Evolutionary conservation across 2,329 filamentous ascomycete genomes (phyloP).

Genomic region (Mycocentrospora acerina): DNA sequence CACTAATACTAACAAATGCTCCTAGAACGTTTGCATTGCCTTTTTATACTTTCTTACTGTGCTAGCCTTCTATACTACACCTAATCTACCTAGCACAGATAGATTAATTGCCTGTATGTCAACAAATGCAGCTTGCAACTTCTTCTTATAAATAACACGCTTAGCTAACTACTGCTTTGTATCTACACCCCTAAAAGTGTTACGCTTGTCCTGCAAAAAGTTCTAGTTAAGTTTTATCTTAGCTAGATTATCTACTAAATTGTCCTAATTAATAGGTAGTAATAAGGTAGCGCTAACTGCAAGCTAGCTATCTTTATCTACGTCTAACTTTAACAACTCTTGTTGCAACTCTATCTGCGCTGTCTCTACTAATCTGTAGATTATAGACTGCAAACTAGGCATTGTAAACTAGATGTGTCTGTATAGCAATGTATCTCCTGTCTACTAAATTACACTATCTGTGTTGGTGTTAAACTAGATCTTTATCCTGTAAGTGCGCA

Average conservation of each 20-base stretch:
- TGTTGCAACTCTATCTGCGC: constrained; percentile 1
- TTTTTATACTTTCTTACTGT: too few relatives aligned
- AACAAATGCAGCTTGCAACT: too few relatives aligned
- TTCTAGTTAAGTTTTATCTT: not conserved
- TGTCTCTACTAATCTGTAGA: constrained; percentile 12
- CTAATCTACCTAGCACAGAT: not conserved
- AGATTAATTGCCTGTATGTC: too few relatives aligned
- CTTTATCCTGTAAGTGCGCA: constrained; percentile 6
- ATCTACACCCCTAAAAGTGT: not conserved
- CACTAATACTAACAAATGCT: not conserved
- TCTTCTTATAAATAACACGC: too few relatives aligned
- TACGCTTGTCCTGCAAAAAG: constrained; percentile 1
- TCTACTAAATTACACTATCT: constrained; percentile 6
- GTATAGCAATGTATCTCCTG: constrained; percentile 9
- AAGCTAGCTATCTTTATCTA: not conserved
- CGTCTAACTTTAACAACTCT: constrained; percentile 11
- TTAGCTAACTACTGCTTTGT: not conserved
- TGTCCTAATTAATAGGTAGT: constrained; percentile 9
- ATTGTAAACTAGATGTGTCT: constrained; percentile 15
- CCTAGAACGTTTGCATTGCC: not conserved
- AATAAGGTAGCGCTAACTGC: constrained; percentile 1
- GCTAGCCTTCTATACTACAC: not conserved
- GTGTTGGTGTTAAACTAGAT: too few relatives aligned
- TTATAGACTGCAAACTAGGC: constrained; percentile 10
- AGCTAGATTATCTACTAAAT: constrained; percentile 5